Base-by-base conservation (phyloP, 2,329 filamentous ascomycete genomes). In the Botryosphaeria dothidea region DNA sequence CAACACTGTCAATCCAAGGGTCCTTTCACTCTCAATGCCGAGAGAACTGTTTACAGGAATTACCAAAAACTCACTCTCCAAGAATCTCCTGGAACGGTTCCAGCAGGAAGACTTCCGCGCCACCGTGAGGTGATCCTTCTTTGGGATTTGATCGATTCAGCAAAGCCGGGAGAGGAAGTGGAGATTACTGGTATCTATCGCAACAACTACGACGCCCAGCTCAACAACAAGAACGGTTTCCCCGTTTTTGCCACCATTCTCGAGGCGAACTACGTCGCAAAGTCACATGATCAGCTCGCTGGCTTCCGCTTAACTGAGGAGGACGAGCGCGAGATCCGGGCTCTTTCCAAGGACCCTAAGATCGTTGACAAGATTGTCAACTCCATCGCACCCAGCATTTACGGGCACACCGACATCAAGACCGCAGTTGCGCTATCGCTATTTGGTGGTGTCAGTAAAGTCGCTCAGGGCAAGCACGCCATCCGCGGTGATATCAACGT, bases 401-500 rank as follows among this genome's bases (percentile, higher is more conserved):
- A 98, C 75, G 95, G 95, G 1, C 95, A 99, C 75, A 90, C 87
- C 2, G 95, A 99, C 73, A 93, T 99, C 83, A 99, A 99, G 83
- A 99, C 95, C 3, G 95, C 95, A 0, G 90, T 98, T 21, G 94
- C 95, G 0, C 84, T 98, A 31, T 97, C 93, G 0, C 86, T 99
- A 0, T 98, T 99, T 71, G 95, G 95, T 46, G 95, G 95, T 73
- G 93, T 98, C 23, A 90, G 91, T 73, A 99, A 99, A 81, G 88
- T 87, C 64, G 91, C 92, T n/a, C 90, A 90, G 74, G 95, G 94
- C 66, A 90, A 90, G 68, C 94, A 96, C 79, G 88, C 91, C 31
- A 92, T 99, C 67, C 90, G 95, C 83, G 95, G 95, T 68, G 95
- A 99, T 78, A 99, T 99, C 79, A 99, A 99, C 77, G 94, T 99